Base-by-base conservation (phyloP, 768 basidiomycete genomes). In the Wakefieldia striispora region DNA sequence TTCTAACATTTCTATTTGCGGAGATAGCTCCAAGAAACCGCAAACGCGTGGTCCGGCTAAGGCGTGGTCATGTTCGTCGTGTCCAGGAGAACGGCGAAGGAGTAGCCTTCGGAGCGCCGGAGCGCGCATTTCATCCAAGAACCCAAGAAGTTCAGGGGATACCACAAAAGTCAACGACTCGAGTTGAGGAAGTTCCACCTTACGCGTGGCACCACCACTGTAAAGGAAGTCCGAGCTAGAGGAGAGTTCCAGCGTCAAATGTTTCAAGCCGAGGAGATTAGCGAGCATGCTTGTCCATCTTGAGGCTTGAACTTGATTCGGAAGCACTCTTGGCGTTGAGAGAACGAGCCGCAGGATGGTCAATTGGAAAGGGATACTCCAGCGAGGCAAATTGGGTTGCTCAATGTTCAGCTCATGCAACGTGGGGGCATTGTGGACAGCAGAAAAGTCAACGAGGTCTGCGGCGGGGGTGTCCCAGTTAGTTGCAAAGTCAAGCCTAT, bases 1-100 rank as follows among this genome's bases (percentile, higher is more conserved):
- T 59, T 81, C 77, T 50, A 81, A 67, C 24, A 70, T 49, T 43
- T 71, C 63, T 48, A 80, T 56, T 24, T 65, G 66, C 23, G 71
- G 64, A 11, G 67, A 61, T 16, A 63, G 58, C 19, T 55, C 50
- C 26, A 72, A 39, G 49, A 72, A 67, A 48, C 23, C 55, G 49
- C 59, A 67, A 33, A 70, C 55, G 19, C 60, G 40, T 21, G 72
- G 56, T 16, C 66, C 70, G 3, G 50, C 51, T 14, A 59, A 49
- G 33, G 40, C 62, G 55, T 36, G 72, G 20, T 53, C 53, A 13
- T 31, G 27, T 43, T 26, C 42, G n/a, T 55, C 51, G 16, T 31
- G 27, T 43, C 33, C 40, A 2, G 49, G 36, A 65, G 31, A 41
- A 26, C 74, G 75, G 24, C 72, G 73, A 41, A 81, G 72, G 50